Evolutionary conservation across 768 basidiomycete species (phyloP).

Genomic region (Paxillus ammoniavirescens): DNA sequence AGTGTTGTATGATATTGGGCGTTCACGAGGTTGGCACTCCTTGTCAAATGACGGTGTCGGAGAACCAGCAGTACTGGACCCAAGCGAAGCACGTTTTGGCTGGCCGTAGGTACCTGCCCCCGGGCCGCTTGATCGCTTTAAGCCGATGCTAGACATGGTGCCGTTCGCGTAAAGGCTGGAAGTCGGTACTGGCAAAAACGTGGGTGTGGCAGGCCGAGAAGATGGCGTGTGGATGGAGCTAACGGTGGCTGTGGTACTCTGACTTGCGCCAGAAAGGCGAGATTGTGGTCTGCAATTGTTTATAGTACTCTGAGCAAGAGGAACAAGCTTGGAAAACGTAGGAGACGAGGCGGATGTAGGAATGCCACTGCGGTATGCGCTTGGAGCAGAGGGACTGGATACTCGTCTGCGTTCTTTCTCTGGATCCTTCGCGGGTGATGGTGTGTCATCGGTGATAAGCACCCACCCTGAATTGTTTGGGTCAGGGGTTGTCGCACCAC

Average conservation of each 20-base stretch:
- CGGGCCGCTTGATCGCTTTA: conserved; percentile 63
- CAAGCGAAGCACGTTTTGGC: conserved; percentile 63
- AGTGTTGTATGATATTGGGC: conserved; percentile 25
- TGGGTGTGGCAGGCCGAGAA: conserved; percentile 74
- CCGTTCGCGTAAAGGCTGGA: conserved; percentile 45
- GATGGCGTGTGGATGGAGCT: conserved; percentile 65
- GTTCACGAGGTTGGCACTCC: conserved; percentile 25
- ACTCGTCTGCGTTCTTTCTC: conserved; percentile 57
- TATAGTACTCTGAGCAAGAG: conserved; percentile 42
- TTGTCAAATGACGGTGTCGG: conserved; percentile 27
- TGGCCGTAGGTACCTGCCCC: conserved; percentile 39
- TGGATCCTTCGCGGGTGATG: conserved; percentile 60
- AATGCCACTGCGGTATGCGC: conserved; percentile 47
- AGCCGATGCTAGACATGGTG: conserved; percentile 35
- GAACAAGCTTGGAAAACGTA: conserved; percentile 41
- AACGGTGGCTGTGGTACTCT: conserved; percentile 52
- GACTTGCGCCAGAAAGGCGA: conserved; percentile 63
- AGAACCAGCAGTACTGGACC: conserved; percentile 38
- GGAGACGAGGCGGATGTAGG: conserved; percentile 48
- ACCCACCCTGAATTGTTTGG: conserved; percentile 82
- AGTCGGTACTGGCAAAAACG: conserved; percentile 70
- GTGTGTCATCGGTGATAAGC: conserved; percentile 85
- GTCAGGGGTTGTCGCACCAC: conserved; percentile 37
- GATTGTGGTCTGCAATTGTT: conserved; percentile 67
- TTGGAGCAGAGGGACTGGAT: conserved; percentile 62